Base-by-base conservation (phyloP, 1,284 basidiomycete species). In the Moesziomyces sp. region DNA sequence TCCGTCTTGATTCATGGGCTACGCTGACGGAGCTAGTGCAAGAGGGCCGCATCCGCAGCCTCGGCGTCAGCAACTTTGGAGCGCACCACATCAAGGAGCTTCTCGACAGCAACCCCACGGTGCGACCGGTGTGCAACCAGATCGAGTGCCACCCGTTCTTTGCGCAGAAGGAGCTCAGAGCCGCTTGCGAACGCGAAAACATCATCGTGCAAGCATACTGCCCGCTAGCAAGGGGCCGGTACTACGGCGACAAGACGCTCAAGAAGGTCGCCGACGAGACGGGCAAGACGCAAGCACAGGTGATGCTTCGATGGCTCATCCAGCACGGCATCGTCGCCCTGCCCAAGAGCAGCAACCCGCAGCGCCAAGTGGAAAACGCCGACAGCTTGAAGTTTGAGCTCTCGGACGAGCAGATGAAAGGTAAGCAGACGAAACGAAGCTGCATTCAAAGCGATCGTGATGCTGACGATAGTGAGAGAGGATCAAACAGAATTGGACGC, bases 201-300 rank as follows among this genome's bases (percentile, higher is more conserved):
- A 94, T 95, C 77, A 85, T 90, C 28, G 86, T 91, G 0, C 88
- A 93, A 84, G 92, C 92, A 0, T 94, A 93, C 85, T 93, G 91
- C 11, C 93, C 93, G 5, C 88, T 94, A 28, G 93, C 93, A 9
- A 91, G 91, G 14, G 89, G 90, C 8, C 88, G 90, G 77, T 90
- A 75, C 40, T 64, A 68, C n/a, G 60, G 72, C 19, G 56, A 65
- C 13, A 28, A 52, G 28, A 71, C 79, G 61, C 65, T 75, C 26
- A 54, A 77, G 48, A 59, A 53, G 13, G 59, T 74, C 35, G 66
- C 55, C 3, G 24, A 66, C 35, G 89, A 90, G 85, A 88, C 91
- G 76, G 81, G 83, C 35, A 92, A 90, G 79, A 85, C 87, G 16
- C 87, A 89, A 14, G 90, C 91, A 1, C 93, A 93, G 77, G 87